Evolutionary conservation across 345 rosid genomes (phyloP), one percentile per base, ranked within the genome.

Genomic region (Acer negundo): DNA sequence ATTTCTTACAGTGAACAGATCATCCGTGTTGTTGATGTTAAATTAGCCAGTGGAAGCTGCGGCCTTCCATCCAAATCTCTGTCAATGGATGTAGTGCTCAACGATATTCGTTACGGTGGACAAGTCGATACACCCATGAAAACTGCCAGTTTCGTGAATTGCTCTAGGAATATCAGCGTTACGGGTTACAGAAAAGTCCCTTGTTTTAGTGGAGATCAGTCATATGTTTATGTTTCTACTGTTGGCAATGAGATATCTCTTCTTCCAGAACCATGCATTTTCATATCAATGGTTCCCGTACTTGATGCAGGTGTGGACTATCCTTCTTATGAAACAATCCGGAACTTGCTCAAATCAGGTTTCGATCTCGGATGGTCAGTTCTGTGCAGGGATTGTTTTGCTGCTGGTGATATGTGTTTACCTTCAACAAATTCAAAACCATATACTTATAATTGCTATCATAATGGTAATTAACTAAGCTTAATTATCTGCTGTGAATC

Each of bases 291-390:
- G 70, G 84, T 84, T 16, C 87, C 85, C 1, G 77, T 77, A 7
- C 65, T 78, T 68, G 81, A 79, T 58, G 80, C 77, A 78, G 22
- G 63, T 59, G 79, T 65, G 53, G 3, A 66, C 80, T 23, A 76
- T 73, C 81, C 82, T 67, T 76, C 84, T 55, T 86, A 84, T 62
- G 81, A 80, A 4, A 76, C 78, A 12, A 78, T 83, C 51, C 19
- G 68, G 75, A 31, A 38, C 76, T 42, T 86, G 76, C 74, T 82
- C 79, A 81, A 73, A 38, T 56, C 56, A 35, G 87, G 89, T 72
- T 86, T 86, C 76, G 89, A 86, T 51, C 82, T 86, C 55, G 77
- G 78, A 23, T 86, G 89, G 89, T 80, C 85, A 4, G 65, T 78
- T 42, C 86, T 73, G 76, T 86, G 89, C 72, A 72, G 84, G 76